Evolutionary conservation across 139 green algal genomes (phyloP).

Genomic region (Chlamydomonas sp.): DNA sequence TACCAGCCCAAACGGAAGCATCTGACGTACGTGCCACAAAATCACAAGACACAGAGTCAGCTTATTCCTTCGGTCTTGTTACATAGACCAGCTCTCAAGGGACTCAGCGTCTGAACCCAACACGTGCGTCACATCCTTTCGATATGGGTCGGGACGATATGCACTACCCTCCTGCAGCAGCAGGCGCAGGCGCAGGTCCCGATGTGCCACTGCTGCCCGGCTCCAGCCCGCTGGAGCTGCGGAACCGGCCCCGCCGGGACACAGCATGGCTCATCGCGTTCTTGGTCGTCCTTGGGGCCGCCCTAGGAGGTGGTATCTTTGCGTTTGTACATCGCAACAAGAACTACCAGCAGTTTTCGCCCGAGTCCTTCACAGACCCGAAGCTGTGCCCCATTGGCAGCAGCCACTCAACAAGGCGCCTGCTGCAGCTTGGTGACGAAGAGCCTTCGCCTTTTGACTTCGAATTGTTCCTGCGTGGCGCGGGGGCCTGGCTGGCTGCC

Average conservation of each 20-base stretch:
- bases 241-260: slow-evolving; percentile 2
- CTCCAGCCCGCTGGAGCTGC: not conserved
- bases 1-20: too few species aligned
- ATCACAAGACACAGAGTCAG: too few species aligned
- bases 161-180: too few species aligned
- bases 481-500: slow-evolving; percentile 5
- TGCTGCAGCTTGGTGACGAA: slow-evolving; percentile 11
- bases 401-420: slow-evolving; percentile 7
- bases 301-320: slow-evolving; percentile 4
- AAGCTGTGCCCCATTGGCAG: not conserved
- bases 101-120: too few species aligned
- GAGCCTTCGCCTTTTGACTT: not conserved
- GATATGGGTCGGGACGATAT: too few species aligned
- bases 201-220: not conserved
- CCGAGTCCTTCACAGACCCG: not conserved
- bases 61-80: too few species aligned
- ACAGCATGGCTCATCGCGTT: slow-evolving; percentile 15
- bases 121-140: too few species aligned
- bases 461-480: slow-evolving; percentile 6
- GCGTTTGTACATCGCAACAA: not conserved
- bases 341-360: not conserved
- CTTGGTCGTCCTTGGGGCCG: not conserved
- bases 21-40: too few species aligned
- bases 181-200: not conserved
- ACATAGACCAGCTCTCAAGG: too few species aligned